Evolutionary conservation across 2,329 filamentous ascomycete species (phyloP), one percentile per base, ranked within the genome.

Genomic region (Exophiala sp.): DNA sequence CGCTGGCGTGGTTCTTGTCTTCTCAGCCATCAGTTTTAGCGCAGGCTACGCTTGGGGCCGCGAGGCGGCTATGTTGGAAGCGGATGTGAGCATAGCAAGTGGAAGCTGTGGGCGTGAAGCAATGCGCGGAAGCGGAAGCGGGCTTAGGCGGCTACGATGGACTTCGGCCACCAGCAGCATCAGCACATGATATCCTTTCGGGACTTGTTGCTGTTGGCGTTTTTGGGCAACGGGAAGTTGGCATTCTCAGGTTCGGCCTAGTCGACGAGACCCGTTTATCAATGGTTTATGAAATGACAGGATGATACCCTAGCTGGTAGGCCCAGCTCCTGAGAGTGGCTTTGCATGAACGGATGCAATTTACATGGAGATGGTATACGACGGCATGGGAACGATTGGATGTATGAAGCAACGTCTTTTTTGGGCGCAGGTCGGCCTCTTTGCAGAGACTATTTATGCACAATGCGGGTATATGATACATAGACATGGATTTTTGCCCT

Each of bases 11-110:
- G 78, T 83, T 1, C 78, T 83, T 2, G 70, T 83, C 0, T 76
- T 83, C 48, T 80, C 77, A 13, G 81, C 80, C 1, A 74, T 83
- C 54, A 81, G 79, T 58, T 84, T 83, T 63, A 78, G 78, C 1
- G 80, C 81, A 2, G 81, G 81, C 1, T 83, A 83, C 59, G 75
- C 77, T 11, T 70, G 82, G 11, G 81, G 81, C 9, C 73, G 73
- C 47, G 80, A 83, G 56, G 73, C 78, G 3, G 79, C 78, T 1
- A 69, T 72, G 44, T 66, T 74, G 2, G 79, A 82, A 60, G 72
- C 58, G 21, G 55, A 54, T 46, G 58, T 52, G 50, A 61, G 37
- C 50, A 48, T 52, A 11, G 62, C 64, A 10, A 63, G 66, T 11
- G 69, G 68, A 1, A 64, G 62, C 1, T 73, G 71, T 59, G 70